These are phyloP conservation scores for Phytophthora hybrid DNA, from an alignment of 352 stramenopile species.

Conservation along the genomic window DNA sequence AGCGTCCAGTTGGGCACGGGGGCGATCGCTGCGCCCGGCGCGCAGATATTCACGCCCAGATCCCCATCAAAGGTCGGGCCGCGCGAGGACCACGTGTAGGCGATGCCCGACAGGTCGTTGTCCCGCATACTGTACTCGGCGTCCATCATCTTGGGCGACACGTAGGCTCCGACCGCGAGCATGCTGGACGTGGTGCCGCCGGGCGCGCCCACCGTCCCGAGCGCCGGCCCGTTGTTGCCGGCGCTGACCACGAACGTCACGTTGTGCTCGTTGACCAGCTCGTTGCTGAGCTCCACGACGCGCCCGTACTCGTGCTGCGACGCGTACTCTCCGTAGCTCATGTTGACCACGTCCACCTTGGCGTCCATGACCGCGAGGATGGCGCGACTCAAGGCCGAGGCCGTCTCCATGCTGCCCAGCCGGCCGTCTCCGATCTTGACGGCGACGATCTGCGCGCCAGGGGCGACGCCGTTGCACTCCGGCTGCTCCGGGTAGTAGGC, in stretches of 20 bases:
- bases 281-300: slow-evolving; percentile 89
- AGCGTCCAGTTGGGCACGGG: slow-evolving; percentile 95
- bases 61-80: slow-evolving; percentile 94
- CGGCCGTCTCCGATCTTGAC: slow-evolving; percentile 97
- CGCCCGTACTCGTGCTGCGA: slow-evolving; percentile 89
- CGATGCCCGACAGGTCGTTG: slow-evolving; percentile 65
- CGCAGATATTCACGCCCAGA: slow-evolving; percentile 92
- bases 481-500: slow-evolving; percentile 89
- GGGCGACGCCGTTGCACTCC: slow-evolving; percentile 93
- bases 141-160: slow-evolving; percentile 96
- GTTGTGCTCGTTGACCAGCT: slow-evolving; percentile 93
- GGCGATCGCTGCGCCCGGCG: slow-evolving; percentile 95
- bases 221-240: slow-evolving; percentile 96
- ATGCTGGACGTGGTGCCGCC: slow-evolving; percentile 90
- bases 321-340: slow-evolving; percentile 96
- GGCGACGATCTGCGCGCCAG: slow-evolving; percentile 92
- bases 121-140: slow-evolving; percentile 91
- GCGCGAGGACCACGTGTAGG: slow-evolving; percentile 94
- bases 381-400: slow-evolving; percentile 86
- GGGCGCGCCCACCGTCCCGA: slow-evolving; percentile 94
- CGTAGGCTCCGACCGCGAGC: slow-evolving; percentile 95
- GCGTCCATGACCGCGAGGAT: slow-evolving; percentile 90
- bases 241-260: slow-evolving; percentile 95
- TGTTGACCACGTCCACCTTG: slow-evolving; percentile 96
- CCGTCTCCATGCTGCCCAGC: slow-evolving; percentile 96